A percentile compares a stretch with the other conserved stretches of the same genome.
Evolutionary conservation across 805 yeast species (phyloP).

Genomic region (Yamadazyma endophytica): DNA sequence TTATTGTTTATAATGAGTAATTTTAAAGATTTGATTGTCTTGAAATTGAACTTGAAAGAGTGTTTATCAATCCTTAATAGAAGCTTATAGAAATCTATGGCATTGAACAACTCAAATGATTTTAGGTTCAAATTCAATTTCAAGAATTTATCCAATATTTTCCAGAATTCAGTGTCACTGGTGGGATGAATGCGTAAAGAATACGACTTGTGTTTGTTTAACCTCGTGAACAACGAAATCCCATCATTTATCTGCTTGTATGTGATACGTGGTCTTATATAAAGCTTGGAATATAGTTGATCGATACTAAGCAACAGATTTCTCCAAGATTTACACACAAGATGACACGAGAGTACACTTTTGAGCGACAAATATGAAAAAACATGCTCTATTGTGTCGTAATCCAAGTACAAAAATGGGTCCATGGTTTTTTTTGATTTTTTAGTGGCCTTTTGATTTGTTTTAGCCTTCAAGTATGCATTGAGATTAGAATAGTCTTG

Average conservation of each 20-base stretch:
- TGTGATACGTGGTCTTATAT: constrained; percentile 20
- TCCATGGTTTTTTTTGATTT: constrained; percentile 14
- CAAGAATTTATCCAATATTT: constrained; percentile 23
- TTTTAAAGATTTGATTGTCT: constrained; percentile 16
- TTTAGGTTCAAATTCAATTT: constrained; percentile 16
- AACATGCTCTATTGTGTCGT: constrained; percentile 25
- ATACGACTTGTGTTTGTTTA: constrained; percentile 14
- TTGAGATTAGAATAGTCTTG: constrained; percentile 20
- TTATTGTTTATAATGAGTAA: constrained; percentile 11
- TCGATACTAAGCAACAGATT: constrained; percentile 23
- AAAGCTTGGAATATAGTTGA: too few species aligned
- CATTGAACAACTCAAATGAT: constrained; percentile 26
- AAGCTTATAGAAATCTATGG: constrained; percentile 22
- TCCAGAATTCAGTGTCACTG: constrained; percentile 22
- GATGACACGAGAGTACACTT: constrained; percentile 22
- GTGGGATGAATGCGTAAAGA: constrained; percentile 17
- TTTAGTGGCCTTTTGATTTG: constrained; percentile 9
- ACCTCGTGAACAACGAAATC: constrained; percentile 20
- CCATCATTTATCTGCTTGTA: constrained; percentile 27
- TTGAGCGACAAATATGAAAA: constrained; percentile 20
- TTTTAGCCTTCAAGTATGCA: constrained; percentile 14
- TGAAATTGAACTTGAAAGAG: constrained; percentile 24
- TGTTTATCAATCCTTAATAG: constrained; percentile 19
- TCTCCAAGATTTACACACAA: constrained; percentile 25
- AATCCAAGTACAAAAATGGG: constrained; percentile 24